Percentiles rank a stretch among this genome's conserved stretches.
phyloP scores from a whole-genome alignment of 1,284 basidiomycete genomes.

The Ustilago tritici region DNA sequence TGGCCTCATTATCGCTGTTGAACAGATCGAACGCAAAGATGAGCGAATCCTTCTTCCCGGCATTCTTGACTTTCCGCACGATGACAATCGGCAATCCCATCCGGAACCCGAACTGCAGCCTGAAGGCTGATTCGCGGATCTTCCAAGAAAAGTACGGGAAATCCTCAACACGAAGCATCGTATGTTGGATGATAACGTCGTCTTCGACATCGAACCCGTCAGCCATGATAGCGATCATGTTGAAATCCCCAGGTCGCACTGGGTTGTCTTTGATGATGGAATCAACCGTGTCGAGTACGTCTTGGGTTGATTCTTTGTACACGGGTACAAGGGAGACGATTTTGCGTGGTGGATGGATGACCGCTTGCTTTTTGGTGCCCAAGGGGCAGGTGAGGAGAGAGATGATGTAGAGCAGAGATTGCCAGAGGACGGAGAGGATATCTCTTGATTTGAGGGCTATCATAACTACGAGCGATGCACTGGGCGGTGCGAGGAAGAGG shows the following conservation, averaged over 20 bases:
- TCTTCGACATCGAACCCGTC: slow-evolving; percentile 42
- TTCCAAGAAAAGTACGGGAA: slow-evolving; percentile 42
- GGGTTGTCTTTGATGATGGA: slow-evolving; percentile 40
- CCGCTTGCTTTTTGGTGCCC: slow-evolving; percentile 9
- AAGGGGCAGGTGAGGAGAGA: slow-evolving; percentile 10
- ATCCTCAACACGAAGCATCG: slow-evolving; percentile 20
- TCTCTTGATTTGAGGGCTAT: slow-evolving; percentile 34
- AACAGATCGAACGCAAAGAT: slow-evolving; percentile 43
- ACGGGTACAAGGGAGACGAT: slow-evolving; percentile 40
- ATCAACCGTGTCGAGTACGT: slow-evolving; percentile 38
- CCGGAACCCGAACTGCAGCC: slow-evolving; percentile 30
- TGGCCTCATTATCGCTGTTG: slow-evolving; percentile 39
- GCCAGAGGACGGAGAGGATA: slow-evolving; percentile 39
- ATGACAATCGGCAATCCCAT: slow-evolving; percentile 30
- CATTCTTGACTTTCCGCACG: slow-evolving; percentile 37
- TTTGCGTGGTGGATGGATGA: slow-evolving; percentile 34
- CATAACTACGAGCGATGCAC: slow-evolving; percentile 28
- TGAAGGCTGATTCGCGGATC: slow-evolving; percentile 32
- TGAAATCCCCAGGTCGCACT: slow-evolving; percentile 22
- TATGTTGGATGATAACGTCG: slow-evolving; percentile 27
- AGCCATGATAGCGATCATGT: slow-evolving; percentile 39
- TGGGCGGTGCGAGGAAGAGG: slow-evolving; percentile 24
- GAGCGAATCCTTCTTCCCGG: slow-evolving; percentile 45
- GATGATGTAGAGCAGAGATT: slow-evolving; percentile 24
- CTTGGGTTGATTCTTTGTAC: slow-evolving; percentile 38